These are phyloP conservation scores for Corymbia maculata DNA, from an alignment of 345 rosid species.

Conservation along the genomic window DNA sequence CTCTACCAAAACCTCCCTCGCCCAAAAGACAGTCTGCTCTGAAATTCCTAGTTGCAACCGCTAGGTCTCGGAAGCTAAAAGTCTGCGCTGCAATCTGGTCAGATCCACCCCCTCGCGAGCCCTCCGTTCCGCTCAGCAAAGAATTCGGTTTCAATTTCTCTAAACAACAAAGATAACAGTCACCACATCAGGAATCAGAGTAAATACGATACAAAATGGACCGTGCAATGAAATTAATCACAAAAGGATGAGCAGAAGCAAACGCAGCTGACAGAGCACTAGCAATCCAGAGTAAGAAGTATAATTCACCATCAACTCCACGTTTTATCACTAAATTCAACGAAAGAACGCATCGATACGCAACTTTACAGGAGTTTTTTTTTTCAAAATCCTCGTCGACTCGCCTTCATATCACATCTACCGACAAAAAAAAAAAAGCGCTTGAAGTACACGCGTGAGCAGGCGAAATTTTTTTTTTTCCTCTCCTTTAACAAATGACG, in stretches of 20 bases:
- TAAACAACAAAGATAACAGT: conserved; percentile 1
- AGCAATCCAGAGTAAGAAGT: not conserved
- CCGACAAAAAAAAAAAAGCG: not conserved
- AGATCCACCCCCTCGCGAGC: conserved; percentile 34
- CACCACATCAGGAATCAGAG: not conserved
- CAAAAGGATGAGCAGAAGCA: not conserved
- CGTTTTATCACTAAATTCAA: not conserved
- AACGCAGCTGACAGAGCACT: not conserved
- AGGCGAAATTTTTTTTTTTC: not conserved
- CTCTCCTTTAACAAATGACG: not conserved
- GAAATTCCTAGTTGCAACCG: conserved; percentile 73
- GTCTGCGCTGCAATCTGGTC: conserved; percentile 58
- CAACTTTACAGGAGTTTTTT: not conserved
- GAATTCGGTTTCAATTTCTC: conserved; percentile 31
- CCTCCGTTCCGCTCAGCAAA: conserved; percentile 17
- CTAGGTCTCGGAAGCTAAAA: conserved; percentile 68
- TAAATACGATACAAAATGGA: not conserved
- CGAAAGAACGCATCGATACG: not conserved
- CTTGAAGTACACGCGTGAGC: not conserved
- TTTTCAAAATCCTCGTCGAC: not conserved
- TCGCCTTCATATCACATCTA: not conserved
- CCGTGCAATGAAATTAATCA: not conserved
- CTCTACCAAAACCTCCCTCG: conserved; percentile 90
- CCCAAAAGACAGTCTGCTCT: conserved; percentile 73
- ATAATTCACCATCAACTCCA: not conserved